Conservation (phyloP, 805 yeast species). For the Wickerhamomyces xylosicus region DNA sequence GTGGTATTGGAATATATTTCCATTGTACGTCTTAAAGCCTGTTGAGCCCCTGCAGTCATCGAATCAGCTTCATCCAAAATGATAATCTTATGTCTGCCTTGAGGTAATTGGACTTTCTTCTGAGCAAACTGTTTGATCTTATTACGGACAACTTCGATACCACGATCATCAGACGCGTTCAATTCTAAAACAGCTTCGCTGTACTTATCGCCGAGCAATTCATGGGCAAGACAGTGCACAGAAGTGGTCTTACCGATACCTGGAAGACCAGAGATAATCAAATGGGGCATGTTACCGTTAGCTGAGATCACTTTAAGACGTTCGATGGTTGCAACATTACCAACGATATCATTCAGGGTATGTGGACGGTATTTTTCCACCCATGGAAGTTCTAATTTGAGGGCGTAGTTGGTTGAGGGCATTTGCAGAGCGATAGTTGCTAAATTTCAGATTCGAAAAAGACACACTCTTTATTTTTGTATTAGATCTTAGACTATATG, state of each 20-base stretch:
- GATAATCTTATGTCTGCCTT: conserved; percentile 85
- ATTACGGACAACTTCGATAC: conserved; percentile 92
- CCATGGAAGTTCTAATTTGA: conserved; percentile 31
- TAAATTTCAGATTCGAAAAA: too few species aligned
- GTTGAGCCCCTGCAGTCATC: conserved; percentile 96
- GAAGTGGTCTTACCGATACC: conserved; percentile 98
- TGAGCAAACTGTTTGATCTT: conserved; percentile 94
- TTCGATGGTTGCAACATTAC: conserved; percentile 83
- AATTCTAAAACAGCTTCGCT: conserved; percentile 82
- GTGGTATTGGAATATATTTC: conserved; percentile 93
- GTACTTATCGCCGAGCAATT: conserved; percentile 63
- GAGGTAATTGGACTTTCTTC: conserved; percentile 77
- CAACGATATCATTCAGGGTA: conserved; percentile 74
- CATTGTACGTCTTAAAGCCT: conserved; percentile 90
- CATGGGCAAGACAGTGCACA: conserved; percentile 80
- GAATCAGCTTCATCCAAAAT: conserved; percentile 94
- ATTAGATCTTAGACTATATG: too few species aligned
- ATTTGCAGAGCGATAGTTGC: too few species aligned
- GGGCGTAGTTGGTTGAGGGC: conserved; percentile 8
- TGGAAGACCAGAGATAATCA: conserved; percentile 92
- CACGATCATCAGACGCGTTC: conserved; percentile 96
- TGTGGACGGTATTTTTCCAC: conserved; percentile 95
- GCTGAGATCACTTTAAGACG: conserved; percentile 74
- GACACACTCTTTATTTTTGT: too few species aligned
- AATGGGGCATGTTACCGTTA: conserved; percentile 95